Base-by-base conservation (phyloP, 2,329 filamentous ascomycete species). In the Beauveria pseudobassiana region DNA sequence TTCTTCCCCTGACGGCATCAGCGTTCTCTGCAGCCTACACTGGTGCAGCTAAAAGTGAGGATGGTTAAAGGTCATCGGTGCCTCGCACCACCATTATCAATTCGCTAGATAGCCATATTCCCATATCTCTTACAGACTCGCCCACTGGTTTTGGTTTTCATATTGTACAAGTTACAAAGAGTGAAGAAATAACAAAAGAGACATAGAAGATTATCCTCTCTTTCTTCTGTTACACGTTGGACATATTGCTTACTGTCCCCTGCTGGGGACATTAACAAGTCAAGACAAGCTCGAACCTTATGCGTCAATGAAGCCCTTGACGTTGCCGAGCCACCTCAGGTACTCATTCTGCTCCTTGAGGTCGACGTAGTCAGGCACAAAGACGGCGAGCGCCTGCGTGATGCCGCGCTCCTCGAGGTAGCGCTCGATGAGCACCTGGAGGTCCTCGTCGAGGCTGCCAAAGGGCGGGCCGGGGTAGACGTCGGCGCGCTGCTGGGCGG, bases 341-440 rank as follows among this genome's bases (percentile, higher is more conserved):
- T 99, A 99, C 83, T 99, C 95, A 78, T 87, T 89, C 85, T 98
- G 93, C 85, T 99, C 95, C 87, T 99, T 99, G 78, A 90, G 86
- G 74, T 98, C 92, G 72, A 98, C 93, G 79, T 96, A 99, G 75
- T 98, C 93, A 43, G 93, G 91, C 50, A 96, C 88, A 76, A 98
- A 97, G 67, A 93, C 79, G 59, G 93, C 93, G 69, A 99, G 84
- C 63, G 88, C 85, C 69, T 89, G 87, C 71, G 93, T 91, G 77
- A 99, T 86, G 66, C 93, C 95, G 69, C 95, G 86, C 83, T 97
- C 95, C 76, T 96, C 92, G 65, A 99, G 84, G 80, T 93, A 99
- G 69, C 89, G 86, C 83, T 98, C 93, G 74, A 98, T 82, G 69
- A 96, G 83, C 59, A 91, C 83, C 81, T 98, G 93, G 50, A 99